Conservation (phyloP, 2,329 filamentous ascomycete species). For the Cryphonectria naterciae region DNA sequence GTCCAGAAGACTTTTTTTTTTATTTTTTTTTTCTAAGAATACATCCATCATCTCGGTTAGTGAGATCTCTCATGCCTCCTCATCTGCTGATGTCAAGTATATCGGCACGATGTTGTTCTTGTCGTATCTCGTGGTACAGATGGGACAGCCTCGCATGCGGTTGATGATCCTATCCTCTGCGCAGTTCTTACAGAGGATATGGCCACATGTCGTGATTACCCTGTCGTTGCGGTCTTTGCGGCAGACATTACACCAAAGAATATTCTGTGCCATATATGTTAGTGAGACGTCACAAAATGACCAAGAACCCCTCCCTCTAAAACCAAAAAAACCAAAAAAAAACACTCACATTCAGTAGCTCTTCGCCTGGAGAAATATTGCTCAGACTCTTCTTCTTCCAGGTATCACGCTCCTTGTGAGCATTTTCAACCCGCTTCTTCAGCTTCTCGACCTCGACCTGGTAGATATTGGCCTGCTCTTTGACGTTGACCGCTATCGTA, state of each 20-base stretch:
- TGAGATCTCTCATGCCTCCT: not conserved
- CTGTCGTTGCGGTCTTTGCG: slow-evolving; percentile 94
- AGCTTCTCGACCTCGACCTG: slow-evolving; percentile 81
- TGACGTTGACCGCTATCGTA: slow-evolving; percentile 53
- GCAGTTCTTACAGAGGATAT: slow-evolving; percentile 90
- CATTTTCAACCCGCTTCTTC: slow-evolving; percentile 75
- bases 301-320: not conserved
- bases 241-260: slow-evolving; percentile 90
- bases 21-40: too few relatives aligned
- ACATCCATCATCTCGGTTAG: not conserved
- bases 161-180: slow-evolving; percentile 88
- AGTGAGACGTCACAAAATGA: slow-evolving; percentile 33
- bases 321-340: too few relatives aligned
- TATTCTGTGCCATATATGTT: slow-evolving; percentile 53
- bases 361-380: slow-evolving; percentile 81
- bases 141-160: slow-evolving; percentile 92
- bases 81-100: slow-evolving; percentile 43
- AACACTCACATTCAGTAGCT: slow-evolving; percentile 79
- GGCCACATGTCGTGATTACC: slow-evolving; percentile 89
- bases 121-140: slow-evolving; percentile 90
- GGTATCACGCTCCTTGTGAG: slow-evolving; percentile 80
- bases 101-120: slow-evolving; percentile 84
- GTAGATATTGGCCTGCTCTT: slow-evolving; percentile 62
- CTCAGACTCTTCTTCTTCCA: slow-evolving; percentile 84
- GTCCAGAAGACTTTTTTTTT: not conserved